Percentiles rank a stretch among this genome's conserved stretches.
Conservation (phyloP, 345 rosid species). For the Eutrema heterophyllum region DNA sequence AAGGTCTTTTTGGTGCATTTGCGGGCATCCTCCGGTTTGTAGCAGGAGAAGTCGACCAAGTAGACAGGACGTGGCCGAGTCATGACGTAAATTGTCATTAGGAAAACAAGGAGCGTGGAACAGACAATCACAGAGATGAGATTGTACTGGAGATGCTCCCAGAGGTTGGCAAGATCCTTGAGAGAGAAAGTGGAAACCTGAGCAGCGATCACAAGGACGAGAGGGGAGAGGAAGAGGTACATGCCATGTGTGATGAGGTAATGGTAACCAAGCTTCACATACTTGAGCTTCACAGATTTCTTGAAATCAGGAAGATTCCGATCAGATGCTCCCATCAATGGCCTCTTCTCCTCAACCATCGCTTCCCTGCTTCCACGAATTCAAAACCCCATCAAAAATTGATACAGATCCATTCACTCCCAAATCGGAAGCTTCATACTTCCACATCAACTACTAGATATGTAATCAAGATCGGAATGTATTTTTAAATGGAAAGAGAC, state of each 20-base stretch:
- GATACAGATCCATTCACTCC: not conserved
- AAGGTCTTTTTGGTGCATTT: constrained; percentile 40
- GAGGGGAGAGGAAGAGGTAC: constrained; percentile 53
- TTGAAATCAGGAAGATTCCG: constrained; percentile 59
- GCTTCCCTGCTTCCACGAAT: not conserved
- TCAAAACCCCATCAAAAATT: too few species aligned
- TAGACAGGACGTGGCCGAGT: constrained; percentile 50
- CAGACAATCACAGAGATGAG: constrained; percentile 43
- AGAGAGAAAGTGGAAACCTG: constrained; percentile 40
- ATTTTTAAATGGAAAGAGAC: not conserved
- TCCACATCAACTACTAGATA: not conserved
- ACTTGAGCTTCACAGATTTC: constrained; percentile 55
- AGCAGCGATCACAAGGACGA: constrained; percentile 41
- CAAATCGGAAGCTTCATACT: not conserved
- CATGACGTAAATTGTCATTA: constrained; percentile 41
- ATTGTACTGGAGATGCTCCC: constrained; percentile 50
- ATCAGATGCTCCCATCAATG: constrained; percentile 33
- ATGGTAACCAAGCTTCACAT: constrained; percentile 71
- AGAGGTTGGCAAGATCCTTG: constrained; percentile 34
- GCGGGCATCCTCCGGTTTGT: constrained; percentile 43
- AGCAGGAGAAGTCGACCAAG: constrained; percentile 49
- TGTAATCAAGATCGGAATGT: not conserved
- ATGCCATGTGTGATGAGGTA: constrained; percentile 61
- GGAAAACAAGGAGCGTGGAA: constrained; percentile 42
- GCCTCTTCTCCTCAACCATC: constrained; percentile 34